These are phyloP conservation scores for Beauveria sp. DNA, from an alignment of 2,329 filamentous ascomycete genomes.

Conservation along the genomic window DNA sequence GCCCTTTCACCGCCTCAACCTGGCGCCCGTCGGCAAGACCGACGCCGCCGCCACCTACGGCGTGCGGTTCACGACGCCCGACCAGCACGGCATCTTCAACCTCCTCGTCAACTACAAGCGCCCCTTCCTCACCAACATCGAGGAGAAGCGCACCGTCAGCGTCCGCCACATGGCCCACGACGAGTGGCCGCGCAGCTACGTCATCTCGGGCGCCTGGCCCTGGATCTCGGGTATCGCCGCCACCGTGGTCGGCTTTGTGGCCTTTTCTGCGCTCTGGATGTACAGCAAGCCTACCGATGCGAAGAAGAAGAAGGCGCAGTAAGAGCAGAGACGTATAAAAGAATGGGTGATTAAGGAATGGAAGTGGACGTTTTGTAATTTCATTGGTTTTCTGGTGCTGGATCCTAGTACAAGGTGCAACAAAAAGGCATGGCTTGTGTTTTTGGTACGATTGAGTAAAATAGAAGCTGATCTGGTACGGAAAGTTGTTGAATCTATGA, in stretches of 20 bases:
- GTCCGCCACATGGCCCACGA: constrained; percentile 96
- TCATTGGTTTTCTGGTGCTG: background rate
- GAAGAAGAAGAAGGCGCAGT: constrained; percentile 41
- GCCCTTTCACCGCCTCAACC: constrained; percentile 82
- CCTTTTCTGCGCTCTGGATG: constrained; percentile 82
- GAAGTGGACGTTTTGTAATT: constrained; percentile 8
- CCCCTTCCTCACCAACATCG: constrained; percentile 78
- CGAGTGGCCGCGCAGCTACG: constrained; percentile 87
- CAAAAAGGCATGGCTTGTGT: background rate
- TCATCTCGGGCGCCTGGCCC: constrained; percentile 85
- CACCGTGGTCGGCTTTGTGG: constrained; percentile 76
- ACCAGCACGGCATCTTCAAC: constrained; percentile 99
- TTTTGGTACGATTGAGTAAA: constrained; percentile 2
- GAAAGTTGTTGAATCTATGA: background rate
- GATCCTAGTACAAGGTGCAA: background rate
- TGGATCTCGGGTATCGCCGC: constrained; percentile 86
- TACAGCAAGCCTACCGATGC: constrained; percentile 48
- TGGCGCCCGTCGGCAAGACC: constrained; percentile 50
- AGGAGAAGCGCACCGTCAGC: constrained; percentile 91
- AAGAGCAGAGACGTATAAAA: background rate
- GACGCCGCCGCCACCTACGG: constrained; percentile 66
- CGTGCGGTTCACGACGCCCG: constrained; percentile 72
- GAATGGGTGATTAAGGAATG: constrained; percentile 8
- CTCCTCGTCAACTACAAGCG: constrained; percentile 97
- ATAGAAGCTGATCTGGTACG: background rate